These are phyloP conservation scores for Desmodesmus armatus DNA, from an alignment of 139 green algal species.

Conservation along the genomic window DNA sequence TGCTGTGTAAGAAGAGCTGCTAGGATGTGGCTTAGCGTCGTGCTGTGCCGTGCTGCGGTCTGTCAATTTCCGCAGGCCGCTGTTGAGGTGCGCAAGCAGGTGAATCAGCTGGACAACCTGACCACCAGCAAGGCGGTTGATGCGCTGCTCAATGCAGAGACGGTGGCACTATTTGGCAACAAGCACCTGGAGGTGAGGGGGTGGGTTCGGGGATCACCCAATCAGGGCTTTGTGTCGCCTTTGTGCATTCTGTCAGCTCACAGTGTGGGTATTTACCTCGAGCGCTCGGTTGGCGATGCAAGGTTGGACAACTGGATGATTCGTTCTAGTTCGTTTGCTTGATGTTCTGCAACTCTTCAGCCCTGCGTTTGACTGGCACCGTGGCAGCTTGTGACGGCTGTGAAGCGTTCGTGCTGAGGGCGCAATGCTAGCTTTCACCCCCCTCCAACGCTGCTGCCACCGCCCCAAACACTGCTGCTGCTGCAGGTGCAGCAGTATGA, in stretches of 20 bases:
- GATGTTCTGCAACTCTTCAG: too few relatives aligned
- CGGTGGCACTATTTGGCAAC: constrained; percentile 93
- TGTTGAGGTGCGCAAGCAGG: constrained; percentile 65
- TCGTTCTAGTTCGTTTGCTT: too few relatives aligned
- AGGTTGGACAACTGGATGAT: too few relatives aligned
- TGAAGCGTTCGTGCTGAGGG: too few relatives aligned
- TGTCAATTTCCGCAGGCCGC: constrained; percentile 40
- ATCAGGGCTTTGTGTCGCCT: background rate
- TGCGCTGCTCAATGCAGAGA: constrained; percentile 93
- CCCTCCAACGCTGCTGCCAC: too few relatives aligned
- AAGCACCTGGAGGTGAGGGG: constrained; percentile 61
- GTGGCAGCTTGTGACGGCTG: too few relatives aligned
- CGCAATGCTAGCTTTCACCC: constrained; percentile 9
- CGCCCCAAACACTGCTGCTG: too few relatives aligned
- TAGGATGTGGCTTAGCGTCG: background rate
- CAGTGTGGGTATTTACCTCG: background rate
- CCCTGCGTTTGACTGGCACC: background rate
- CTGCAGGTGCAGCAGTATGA: constrained; percentile 80
- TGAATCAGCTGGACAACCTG: constrained; percentile 92
- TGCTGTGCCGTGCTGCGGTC: background rate
- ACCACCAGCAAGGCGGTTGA: constrained; percentile 92
- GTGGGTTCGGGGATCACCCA: too few relatives aligned
- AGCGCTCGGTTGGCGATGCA: background rate
- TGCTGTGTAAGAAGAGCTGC: too few relatives aligned
- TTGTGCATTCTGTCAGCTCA: background rate